These are phyloP conservation scores for Lactifluus pinguis DNA, from an alignment of 768 basidiomycete species.

Conservation along the genomic window DNA sequence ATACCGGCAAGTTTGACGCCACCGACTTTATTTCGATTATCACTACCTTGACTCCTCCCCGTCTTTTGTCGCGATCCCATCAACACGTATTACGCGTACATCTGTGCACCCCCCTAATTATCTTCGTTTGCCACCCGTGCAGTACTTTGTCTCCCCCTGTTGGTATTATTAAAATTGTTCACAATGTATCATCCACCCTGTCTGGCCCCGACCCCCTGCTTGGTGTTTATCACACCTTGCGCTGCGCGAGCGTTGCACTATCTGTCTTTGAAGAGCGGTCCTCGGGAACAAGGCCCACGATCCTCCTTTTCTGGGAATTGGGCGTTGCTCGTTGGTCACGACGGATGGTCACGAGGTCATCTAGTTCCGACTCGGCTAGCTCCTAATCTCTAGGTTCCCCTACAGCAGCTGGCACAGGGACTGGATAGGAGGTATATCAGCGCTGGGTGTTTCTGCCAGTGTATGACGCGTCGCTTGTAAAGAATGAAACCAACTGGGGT, in stretches of 20 bases:
- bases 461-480: no score
- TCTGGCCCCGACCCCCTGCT: neutral
- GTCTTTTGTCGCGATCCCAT: neutral
- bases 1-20: constrained; percentile 31
- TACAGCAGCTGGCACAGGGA: no score
- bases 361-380: no score
- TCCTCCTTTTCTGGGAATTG: no score
- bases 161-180: constrained; percentile 14
- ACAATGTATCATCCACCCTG: constrained; percentile 19
- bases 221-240: neutral
- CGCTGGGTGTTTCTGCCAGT: no score
- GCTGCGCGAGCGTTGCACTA: neutral
- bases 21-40: constrained; percentile 9
- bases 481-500: no score
- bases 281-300: no score
- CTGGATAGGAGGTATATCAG: no score
- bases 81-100: constrained; percentile 8
- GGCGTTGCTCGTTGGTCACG: no score
- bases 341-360: no score
- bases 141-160: constrained; percentile 1
- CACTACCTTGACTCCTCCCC: neutral
- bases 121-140: neutral
- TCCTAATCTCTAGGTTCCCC: no score
- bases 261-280: no score
- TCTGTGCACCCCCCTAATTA: constrained; percentile 7